These are phyloP conservation scores for Teratosphaeria zuluensis DNA, from an alignment of 2,329 filamentous ascomycete species.

Conservation along the genomic window DNA sequence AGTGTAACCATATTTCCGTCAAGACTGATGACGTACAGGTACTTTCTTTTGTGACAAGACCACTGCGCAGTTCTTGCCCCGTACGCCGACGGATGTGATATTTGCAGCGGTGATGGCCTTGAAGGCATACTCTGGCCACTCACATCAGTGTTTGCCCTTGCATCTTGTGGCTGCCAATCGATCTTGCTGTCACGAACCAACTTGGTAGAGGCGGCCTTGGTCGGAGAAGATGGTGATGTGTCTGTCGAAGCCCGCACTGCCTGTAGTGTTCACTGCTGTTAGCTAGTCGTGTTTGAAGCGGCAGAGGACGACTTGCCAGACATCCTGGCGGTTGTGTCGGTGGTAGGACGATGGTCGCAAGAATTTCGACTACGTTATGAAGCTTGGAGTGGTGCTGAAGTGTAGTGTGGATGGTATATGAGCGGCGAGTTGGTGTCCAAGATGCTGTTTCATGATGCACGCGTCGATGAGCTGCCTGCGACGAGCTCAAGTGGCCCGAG, in stretches of 20 bases:
- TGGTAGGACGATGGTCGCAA: background rate
- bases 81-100: constrained; percentile 93
- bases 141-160: constrained; percentile 6
- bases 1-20: background rate
- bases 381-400: background rate
- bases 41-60: constrained; percentile 99
- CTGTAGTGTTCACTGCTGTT: constrained; percentile 32
- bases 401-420: background rate
- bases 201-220: constrained; percentile 97
- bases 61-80: constrained; percentile 94
- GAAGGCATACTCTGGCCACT: constrained; percentile 87
- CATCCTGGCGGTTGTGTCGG: background rate
- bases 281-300: background rate
- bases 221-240: constrained; percentile 99
- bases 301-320: background rate
- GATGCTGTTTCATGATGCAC: background rate
- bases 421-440: background rate
- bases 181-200: constrained; percentile 57
- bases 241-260: constrained; percentile 86
- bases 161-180: background rate
- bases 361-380: background rate
- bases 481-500: background rate
- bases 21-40: constrained; percentile 55
- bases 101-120: constrained; percentile 99
- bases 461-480: background rate